phyloP scores from a whole-genome alignment of 352 stramenopile species.

The Phytophthora rubi region DNA sequence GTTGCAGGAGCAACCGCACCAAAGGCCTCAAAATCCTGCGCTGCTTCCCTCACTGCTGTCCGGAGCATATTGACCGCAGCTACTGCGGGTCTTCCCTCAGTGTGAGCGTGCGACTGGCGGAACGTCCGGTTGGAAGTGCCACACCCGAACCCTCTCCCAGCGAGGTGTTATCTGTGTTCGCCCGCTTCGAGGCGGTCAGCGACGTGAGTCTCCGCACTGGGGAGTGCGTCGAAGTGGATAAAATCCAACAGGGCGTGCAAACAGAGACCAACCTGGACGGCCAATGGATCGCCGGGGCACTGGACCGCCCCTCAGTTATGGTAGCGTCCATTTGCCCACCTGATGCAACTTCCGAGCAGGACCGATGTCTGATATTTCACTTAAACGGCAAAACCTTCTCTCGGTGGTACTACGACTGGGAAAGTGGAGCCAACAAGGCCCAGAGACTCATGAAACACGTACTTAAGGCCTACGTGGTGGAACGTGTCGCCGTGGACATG shows the following conservation, averaged over 20 bases:
- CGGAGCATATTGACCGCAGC: slow-evolving; percentile 72
- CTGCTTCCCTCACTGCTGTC: slow-evolving; percentile 79
- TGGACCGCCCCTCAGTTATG: slow-evolving; percentile 50
- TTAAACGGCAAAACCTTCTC: slow-evolving; percentile 56
- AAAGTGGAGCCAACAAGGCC: slow-evolving; percentile 71
- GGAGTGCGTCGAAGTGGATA: slow-evolving; percentile 53
- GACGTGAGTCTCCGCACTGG: slow-evolving; percentile 47
- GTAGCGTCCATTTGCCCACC: slow-evolving; percentile 23
- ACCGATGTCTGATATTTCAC: slow-evolving; percentile 51
- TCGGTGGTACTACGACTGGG: slow-evolving; percentile 81
- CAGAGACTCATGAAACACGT: slow-evolving; percentile 75
- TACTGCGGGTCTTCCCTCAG: slow-evolving; percentile 73
- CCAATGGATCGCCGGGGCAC: slow-evolving; percentile 57
- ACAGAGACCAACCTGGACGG: slow-evolving; percentile 65
- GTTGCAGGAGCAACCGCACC: slow-evolving; percentile 65
- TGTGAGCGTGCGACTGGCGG: slow-evolving; percentile 41
- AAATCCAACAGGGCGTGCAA: slow-evolving; percentile 45
- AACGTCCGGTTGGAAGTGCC: slow-evolving; percentile 7
- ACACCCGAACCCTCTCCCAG: slow-evolving; percentile 17
- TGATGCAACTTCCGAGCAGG: slow-evolving; percentile 8
- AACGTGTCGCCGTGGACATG: slow-evolving; percentile 45
- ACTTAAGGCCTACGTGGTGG: slow-evolving; percentile 67
- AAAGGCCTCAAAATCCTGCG: slow-evolving; percentile 78
- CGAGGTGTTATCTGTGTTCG: slow-evolving; percentile 38
- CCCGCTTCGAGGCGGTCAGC: slow-evolving; percentile 45